Evolutionary conservation across 768 basidiomycete species (phyloP).

Genomic region (Suillus discolor): DNA sequence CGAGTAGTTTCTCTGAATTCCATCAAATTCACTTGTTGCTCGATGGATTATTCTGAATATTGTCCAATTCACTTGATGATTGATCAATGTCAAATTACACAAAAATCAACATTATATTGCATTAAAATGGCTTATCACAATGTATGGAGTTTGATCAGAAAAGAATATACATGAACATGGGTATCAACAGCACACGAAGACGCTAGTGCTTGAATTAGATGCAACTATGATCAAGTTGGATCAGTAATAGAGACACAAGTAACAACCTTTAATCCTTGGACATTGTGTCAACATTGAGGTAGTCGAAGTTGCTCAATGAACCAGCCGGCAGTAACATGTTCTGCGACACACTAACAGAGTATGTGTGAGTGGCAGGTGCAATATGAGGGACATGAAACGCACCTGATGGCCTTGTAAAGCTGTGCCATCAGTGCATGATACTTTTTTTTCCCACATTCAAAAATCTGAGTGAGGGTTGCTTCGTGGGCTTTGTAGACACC

Average conservation of each 20-base stretch:
- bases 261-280: too few relatives aligned
- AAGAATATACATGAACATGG: not conserved
- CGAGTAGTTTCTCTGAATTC: not conserved
- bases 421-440: not conserved
- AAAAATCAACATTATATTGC: not conserved
- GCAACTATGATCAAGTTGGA: too few relatives aligned
- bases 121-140: not conserved
- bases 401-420: not conserved
- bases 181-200: conserved; percentile 6
- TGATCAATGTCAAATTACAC: not conserved
- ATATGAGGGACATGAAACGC: not conserved
- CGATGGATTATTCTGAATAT: not conserved
- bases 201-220: too few relatives aligned
- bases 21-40: too few relatives aligned
- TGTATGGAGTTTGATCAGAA: too few relatives aligned
- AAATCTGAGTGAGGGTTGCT: too few relatives aligned
- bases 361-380: too few relatives aligned
- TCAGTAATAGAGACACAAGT: too few relatives aligned
- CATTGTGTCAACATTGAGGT: not conserved
- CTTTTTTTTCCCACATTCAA: not conserved
- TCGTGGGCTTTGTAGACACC: too few relatives aligned
- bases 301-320: not conserved
- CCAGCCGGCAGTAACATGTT: not conserved
- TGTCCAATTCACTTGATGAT: not conserved
- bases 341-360: not conserved